A percentile compares a stretch with the other conserved stretches of the same genome.
Conservation (phyloP, 139 green algal species). For the Micractinium conductrix region DNA sequence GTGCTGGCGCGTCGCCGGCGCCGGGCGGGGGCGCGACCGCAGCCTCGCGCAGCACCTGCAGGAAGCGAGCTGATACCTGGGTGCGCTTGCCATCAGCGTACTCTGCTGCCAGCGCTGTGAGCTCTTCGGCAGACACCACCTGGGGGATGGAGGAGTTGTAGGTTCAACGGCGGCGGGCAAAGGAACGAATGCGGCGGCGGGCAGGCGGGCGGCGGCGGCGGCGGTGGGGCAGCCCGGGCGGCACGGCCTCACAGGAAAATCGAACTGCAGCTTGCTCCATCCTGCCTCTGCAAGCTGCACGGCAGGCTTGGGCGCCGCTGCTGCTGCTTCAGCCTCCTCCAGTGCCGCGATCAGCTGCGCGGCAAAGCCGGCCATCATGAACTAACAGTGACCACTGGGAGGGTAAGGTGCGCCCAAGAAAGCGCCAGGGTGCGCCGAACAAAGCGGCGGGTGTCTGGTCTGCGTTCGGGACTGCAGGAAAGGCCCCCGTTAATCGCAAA, state of each 20-base stretch:
- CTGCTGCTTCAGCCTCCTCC: conserved; percentile 14
- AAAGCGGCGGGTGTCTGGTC: too few relatives aligned
- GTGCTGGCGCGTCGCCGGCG: background rate
- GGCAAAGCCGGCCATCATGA: conserved; percentile 8
- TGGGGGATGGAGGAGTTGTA: background rate
- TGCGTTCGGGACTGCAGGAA: too few relatives aligned
- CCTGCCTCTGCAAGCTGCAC: conserved; percentile 2
- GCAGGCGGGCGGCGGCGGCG: background rate
- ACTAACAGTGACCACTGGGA: too few relatives aligned
- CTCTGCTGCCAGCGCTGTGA: conserved; percentile 19
- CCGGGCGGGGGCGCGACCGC: background rate
- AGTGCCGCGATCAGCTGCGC: conserved; percentile 26
- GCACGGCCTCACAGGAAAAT: conserved; percentile 40
- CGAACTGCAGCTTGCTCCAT: conserved; percentile 45
- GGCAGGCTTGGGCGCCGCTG: background rate
- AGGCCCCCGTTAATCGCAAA: too few relatives aligned
- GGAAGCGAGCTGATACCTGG: background rate
- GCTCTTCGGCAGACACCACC: conserved; percentile 31
- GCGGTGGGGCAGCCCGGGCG: background rate
- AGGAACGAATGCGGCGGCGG: background rate
- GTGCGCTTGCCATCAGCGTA: background rate
- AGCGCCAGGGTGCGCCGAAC: background rate
- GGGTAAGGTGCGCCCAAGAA: too few relatives aligned
- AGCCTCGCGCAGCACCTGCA: conserved; percentile 1
- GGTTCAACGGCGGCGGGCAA: background rate